These are phyloP conservation scores for Boletus rex-veris DNA, from an alignment of 768 basidiomycete genomes.

Conservation along the genomic window DNA sequence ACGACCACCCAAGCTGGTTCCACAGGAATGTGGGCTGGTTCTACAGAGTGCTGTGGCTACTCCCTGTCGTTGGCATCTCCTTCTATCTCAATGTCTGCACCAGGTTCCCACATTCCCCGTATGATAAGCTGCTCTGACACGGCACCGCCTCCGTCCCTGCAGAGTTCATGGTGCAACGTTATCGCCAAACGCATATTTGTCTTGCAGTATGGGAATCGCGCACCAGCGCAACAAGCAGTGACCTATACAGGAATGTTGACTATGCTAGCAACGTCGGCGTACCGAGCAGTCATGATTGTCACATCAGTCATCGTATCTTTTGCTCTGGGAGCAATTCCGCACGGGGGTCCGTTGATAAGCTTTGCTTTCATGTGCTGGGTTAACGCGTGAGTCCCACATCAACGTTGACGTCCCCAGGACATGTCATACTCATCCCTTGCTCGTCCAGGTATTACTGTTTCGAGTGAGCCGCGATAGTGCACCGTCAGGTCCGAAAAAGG, in stretches of 20 bases:
- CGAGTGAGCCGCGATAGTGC: slow-evolving; percentile 50
- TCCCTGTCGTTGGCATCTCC: slow-evolving; percentile 71
- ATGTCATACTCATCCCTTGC: neutral
- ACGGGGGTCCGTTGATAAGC: slow-evolving; percentile 54
- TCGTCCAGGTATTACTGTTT: slow-evolving; percentile 81
- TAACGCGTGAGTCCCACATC: slow-evolving; percentile 62
- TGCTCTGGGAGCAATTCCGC: slow-evolving; percentile 59
- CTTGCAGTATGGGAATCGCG: slow-evolving; percentile 65
- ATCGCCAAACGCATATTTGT: slow-evolving; percentile 74
- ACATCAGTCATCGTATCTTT: slow-evolving; percentile 72
- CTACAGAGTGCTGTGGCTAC: slow-evolving; percentile 74
- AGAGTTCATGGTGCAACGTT: slow-evolving; percentile 76
- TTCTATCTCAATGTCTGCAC: slow-evolving; percentile 77
- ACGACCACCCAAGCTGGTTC: slow-evolving; percentile 59
- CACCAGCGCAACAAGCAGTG: slow-evolving; percentile 48
- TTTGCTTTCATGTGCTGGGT: slow-evolving; percentile 84
- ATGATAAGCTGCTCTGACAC: slow-evolving; percentile 14
- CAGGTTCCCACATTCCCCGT: slow-evolving; percentile 3
- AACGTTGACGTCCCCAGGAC: neutral
- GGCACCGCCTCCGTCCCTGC: slow-evolving; percentile 1
- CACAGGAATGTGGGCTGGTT: slow-evolving; percentile 73
- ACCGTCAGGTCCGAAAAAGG: slow-evolving; percentile 1
- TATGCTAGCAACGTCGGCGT: slow-evolving; percentile 75
- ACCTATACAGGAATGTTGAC: slow-evolving; percentile 71
- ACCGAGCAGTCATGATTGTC: slow-evolving; percentile 76